phyloP scores from a whole-genome alignment of 495 filamentous ascomycete genomes.

The Patellaria atrata region DNA sequence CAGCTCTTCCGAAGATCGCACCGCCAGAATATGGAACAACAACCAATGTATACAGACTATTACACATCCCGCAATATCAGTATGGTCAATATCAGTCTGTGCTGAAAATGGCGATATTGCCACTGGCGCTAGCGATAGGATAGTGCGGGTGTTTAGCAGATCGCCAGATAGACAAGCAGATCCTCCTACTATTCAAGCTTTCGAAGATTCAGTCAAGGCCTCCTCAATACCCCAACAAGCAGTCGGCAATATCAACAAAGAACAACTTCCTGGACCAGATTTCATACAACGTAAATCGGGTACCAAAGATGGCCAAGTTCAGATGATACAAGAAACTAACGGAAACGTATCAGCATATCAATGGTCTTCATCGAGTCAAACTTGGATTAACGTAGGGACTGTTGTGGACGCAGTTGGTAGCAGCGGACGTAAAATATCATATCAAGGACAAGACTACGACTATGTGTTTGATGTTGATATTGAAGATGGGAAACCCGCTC shows the following conservation, averaged over 20 bases:
- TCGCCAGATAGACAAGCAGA: constrained; percentile 54
- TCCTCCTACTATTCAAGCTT: constrained; percentile 42
- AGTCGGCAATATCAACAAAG: constrained; percentile 71
- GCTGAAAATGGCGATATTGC: constrained; percentile 77
- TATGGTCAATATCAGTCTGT: constrained; percentile 82
- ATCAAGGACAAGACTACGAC: constrained; percentile 82
- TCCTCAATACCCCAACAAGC: constrained; percentile 80
- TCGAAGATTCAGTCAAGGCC: constrained; percentile 64
- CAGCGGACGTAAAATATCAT: constrained; percentile 55
- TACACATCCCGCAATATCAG: constrained; percentile 91
- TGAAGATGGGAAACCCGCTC: constrained; percentile 82
- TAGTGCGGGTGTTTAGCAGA: constrained; percentile 75
- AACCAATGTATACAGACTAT: constrained; percentile 84
- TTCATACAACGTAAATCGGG: constrained; percentile 68
- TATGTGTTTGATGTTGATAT: constrained; percentile 98
- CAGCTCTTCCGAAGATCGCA: constrained; percentile 87
- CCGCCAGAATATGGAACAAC: constrained; percentile 73
- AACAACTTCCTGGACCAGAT: constrained; percentile 71
- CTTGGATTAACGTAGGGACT: constrained; percentile 81
- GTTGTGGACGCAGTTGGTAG: constrained; percentile 84
- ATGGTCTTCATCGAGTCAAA: constrained; percentile 35
- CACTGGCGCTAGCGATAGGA: constrained; percentile 77
- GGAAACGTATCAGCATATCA: constrained; percentile 45
- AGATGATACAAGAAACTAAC: constrained; percentile 72
- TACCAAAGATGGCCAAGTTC: constrained; percentile 84